Conservation (phyloP, 768 basidiomycete genomes). For the Infundibulicybe gibba region DNA sequence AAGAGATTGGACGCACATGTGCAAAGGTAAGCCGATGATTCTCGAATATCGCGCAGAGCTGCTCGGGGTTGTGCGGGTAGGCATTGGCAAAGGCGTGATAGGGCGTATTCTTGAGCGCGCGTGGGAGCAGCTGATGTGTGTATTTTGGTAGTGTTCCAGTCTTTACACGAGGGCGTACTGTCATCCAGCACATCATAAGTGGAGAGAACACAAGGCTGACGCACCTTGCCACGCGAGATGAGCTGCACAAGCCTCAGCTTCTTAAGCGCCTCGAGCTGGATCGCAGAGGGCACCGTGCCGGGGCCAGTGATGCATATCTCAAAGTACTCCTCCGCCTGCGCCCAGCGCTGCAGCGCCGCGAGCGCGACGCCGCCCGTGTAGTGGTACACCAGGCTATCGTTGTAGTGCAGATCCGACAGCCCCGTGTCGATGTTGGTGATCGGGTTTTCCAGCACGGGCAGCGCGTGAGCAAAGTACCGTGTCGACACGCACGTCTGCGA, state of each 20-base stretch:
- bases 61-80: constrained; percentile 55
- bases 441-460: constrained; percentile 58
- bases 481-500: constrained; percentile 56
- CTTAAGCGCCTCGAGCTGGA: constrained; percentile 87
- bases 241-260: constrained; percentile 78
- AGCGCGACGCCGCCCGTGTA: constrained; percentile 76
- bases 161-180: constrained; percentile 25
- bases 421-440: constrained; percentile 61
- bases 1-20: constrained; percentile 33
- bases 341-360: constrained; percentile 61
- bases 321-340: constrained; percentile 70
- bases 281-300: constrained; percentile 51
- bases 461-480: constrained; percentile 48
- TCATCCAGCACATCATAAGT: not conserved
- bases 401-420: constrained; percentile 67
- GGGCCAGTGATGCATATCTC: constrained; percentile 75
- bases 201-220: constrained; percentile 2
- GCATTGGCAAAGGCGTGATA: constrained; percentile 62
- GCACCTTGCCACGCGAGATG: constrained; percentile 71
- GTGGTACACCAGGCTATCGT: constrained; percentile 83
- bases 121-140: constrained; percentile 50
- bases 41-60: constrained; percentile 42
- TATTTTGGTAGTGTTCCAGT: constrained; percentile 67
- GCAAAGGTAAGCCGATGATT: constrained; percentile 54
- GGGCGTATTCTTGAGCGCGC: constrained; percentile 63